Percentiles rank a stretch among this genome's conserved stretches.
These are phyloP conservation scores for Saturnispora zaruensis DNA, from an alignment of 805 yeast species.

Conservation along the genomic window DNA sequence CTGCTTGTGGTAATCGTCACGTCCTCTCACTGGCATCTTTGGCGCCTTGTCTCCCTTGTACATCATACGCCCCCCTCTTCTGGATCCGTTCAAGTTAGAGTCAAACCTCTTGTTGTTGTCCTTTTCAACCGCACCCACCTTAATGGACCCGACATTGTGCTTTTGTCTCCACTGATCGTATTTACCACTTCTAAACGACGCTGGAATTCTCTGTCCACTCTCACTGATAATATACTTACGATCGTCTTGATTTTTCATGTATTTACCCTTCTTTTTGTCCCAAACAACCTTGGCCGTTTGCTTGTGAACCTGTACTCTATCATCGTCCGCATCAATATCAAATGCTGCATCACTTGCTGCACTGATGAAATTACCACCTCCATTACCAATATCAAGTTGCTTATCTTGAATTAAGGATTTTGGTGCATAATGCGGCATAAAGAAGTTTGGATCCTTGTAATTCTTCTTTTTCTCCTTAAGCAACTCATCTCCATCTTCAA, in stretches of 20 bases:
- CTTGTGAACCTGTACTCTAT: conserved; percentile 55
- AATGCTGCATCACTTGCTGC: conserved; percentile 83
- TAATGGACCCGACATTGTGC: conserved; percentile 43
- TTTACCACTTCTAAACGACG: conserved; percentile 82
- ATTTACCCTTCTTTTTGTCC: conserved; percentile 91
- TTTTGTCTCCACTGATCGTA: conserved; percentile 86
- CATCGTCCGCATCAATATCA: conserved; percentile 67
- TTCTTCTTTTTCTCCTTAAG: conserved; percentile 28
- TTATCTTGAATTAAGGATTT: conserved; percentile 65
- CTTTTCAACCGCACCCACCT: conserved; percentile 47
- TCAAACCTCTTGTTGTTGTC: conserved; percentile 19
- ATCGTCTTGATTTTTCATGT: conserved; percentile 74
- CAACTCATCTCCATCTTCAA: conserved; percentile 44
- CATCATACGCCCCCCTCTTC: conserved; percentile 45
- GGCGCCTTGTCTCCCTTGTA: conserved; percentile 78
- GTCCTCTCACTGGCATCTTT: conserved; percentile 76
- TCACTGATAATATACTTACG: conserved; percentile 89
- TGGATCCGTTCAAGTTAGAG: conserved; percentile 30
- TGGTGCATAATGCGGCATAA: conserved; percentile 86
- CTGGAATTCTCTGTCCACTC: conserved; percentile 87
- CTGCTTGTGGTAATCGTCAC: conserved; percentile 81
- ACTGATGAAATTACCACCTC: conserved; percentile 60
- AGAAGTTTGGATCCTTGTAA: conserved; percentile 70
- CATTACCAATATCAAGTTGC: conserved; percentile 47
- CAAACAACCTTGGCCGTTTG: conserved; percentile 56